Percentiles rank a stretch among this genome's conserved stretches.
Evolutionary conservation across 495 filamentous ascomycete species (phyloP).

Genomic region (Talaromyces wortmannii): DNA sequence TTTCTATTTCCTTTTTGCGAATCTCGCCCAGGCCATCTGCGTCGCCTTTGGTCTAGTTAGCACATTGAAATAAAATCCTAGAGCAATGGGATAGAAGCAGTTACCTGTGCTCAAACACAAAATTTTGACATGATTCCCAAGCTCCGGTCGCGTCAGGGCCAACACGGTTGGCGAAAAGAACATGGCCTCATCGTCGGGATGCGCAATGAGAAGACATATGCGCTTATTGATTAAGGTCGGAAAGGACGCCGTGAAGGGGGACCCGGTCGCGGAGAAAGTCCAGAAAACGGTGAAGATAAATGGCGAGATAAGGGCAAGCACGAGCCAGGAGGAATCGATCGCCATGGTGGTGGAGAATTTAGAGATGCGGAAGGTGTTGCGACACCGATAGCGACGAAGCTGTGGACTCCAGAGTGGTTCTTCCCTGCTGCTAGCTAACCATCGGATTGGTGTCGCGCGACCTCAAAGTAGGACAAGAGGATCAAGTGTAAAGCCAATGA

Average conservation of each 20-base stretch:
- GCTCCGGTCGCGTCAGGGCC: conserved; percentile 63
- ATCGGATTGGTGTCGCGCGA: not conserved
- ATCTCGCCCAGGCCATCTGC: conserved; percentile 80
- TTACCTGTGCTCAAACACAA: conserved; percentile 81
- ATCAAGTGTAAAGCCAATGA: not conserved
- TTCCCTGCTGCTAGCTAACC: not conserved
- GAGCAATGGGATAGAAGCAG: not conserved
- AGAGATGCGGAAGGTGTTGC: not conserved
- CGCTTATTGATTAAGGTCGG: conserved; percentile 69
- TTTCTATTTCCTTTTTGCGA: conserved; percentile 74
- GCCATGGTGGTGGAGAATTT: not conserved
- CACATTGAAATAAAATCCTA: conserved; percentile 1
- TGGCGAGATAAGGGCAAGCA: conserved; percentile 23
- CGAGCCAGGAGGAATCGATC: conserved; percentile 15
- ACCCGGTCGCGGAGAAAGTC: conserved; percentile 48
- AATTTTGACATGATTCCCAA: conserved; percentile 87
- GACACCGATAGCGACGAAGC: not conserved
- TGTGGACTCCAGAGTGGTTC: not conserved
- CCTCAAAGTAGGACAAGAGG: not conserved
- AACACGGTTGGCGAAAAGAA: conserved; percentile 91
- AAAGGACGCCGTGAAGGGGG: conserved; percentile 57
- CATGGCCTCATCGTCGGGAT: conserved; percentile 99
- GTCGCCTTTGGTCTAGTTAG: conserved; percentile 44
- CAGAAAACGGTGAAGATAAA: conserved; percentile 32
- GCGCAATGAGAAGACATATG: conserved; percentile 86